A percentile compares a stretch with the other conserved stretches of the same genome.
These are phyloP conservation scores for Pseudogymnoascus sp. DNA, from an alignment of 2,329 filamentous ascomycete species.

Conservation along the genomic window DNA sequence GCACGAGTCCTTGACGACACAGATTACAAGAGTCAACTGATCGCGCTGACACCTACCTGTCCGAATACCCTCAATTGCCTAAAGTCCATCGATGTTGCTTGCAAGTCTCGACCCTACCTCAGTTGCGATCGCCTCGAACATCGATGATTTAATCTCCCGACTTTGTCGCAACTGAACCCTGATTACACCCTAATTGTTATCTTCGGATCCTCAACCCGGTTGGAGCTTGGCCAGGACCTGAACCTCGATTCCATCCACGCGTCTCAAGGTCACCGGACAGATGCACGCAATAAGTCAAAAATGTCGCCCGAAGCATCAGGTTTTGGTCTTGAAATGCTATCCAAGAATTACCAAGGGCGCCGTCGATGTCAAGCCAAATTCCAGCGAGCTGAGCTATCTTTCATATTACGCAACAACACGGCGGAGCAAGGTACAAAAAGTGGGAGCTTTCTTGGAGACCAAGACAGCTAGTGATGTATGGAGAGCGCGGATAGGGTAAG, in stretches of 20 bases:
- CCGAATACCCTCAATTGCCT: constrained; percentile 1
- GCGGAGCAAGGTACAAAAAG: constrained; percentile 91
- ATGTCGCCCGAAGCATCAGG: constrained; percentile 91
- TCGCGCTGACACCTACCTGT: background rate
- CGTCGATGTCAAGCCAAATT: constrained; percentile 90
- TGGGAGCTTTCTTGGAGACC: constrained; percentile 89
- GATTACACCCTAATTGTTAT: constrained; percentile 1
- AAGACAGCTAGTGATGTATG: constrained; percentile 88
- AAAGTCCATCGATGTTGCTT: constrained; percentile 1
- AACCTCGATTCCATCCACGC: background rate
- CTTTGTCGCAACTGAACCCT: constrained; percentile 5
- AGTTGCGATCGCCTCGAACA: background rate
- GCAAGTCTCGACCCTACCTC: background rate
- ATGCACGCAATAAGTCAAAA: constrained; percentile 61
- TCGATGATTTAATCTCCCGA: constrained; percentile 1
- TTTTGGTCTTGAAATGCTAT: constrained; percentile 93
- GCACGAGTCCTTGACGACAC: constrained; percentile 1
- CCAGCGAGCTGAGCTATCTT: constrained; percentile 92
- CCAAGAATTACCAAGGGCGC: constrained; percentile 85
- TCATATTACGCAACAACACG: constrained; percentile 95
- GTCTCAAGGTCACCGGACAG: background rate
- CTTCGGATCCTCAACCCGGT: background rate
- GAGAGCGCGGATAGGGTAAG: constrained; percentile 77
- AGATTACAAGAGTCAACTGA: constrained; percentile 6
- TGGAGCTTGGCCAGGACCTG: background rate